Evolutionary conservation across 129 eudicot genomes (phyloP).

Genomic region (Pittosporum tobira): DNA sequence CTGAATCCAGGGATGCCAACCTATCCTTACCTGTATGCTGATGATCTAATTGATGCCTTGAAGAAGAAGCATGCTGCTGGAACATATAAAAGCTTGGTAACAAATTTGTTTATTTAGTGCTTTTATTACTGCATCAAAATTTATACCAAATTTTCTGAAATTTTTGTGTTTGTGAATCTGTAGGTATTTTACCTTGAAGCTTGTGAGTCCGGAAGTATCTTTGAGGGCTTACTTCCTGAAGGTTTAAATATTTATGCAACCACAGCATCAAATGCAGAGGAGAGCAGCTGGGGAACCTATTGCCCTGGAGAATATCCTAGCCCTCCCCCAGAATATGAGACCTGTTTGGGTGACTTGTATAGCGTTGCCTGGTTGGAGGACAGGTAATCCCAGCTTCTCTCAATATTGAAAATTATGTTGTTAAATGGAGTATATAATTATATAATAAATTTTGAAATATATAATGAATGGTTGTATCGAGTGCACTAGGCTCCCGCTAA

Average conservation of each 20-base stretch:
- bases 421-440: neutral
- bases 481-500: too few relatives aligned
- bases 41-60: constrained; percentile 55
- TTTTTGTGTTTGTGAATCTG: neutral
- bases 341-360: constrained; percentile 96
- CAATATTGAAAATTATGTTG: neutral
- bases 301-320: constrained; percentile 81
- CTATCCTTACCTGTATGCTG: constrained; percentile 61
- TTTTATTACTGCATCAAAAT: constrained; percentile 2
- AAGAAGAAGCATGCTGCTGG: constrained; percentile 84
- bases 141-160: neutral
- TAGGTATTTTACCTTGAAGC: constrained; percentile 97
- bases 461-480: too few relatives aligned
- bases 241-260: constrained; percentile 92
- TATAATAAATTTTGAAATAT: too few relatives aligned
- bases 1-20: constrained; percentile 69
- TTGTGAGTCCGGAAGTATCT: constrained; percentile 93
- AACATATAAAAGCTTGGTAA: constrained; percentile 90
- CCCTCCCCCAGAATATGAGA: constrained; percentile 78
- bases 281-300: constrained; percentile 95
- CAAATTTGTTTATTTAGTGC: neutral
- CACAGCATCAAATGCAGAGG: constrained; percentile 78
- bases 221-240: constrained; percentile 81
- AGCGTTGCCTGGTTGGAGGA: constrained; percentile 99
- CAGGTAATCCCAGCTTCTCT: constrained; percentile 35